Evolutionary conservation across 371 early-diverging fungal genomes (phyloP).

Genomic region (Dichotomocladium elegans): DNA sequence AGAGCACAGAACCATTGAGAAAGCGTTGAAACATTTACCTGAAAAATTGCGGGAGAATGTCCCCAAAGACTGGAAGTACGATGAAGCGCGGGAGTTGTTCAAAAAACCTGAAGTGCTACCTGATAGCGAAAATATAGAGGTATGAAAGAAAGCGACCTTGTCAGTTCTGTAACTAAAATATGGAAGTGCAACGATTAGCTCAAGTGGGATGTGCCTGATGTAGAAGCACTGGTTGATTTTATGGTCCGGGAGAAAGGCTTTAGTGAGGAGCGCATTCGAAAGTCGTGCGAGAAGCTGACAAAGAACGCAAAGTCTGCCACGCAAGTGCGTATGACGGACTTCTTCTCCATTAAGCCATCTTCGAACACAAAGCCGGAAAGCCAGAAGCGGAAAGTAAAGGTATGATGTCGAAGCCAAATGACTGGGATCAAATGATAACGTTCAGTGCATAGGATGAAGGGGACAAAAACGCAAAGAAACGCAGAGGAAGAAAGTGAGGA

Average conservation of each 20-base stretch:
- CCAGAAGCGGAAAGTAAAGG: no score
- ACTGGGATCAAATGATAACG: no score
- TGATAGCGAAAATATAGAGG: constrained; percentile 49
- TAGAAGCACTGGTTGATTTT: constrained; percentile 87
- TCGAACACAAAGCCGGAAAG: no score
- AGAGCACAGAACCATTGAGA: constrained; percentile 89
- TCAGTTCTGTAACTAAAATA: no score
- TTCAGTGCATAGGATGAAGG: no score
- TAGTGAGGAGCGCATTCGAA: constrained; percentile 91
- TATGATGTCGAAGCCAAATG: no score
- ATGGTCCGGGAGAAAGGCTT: constrained; percentile 96
- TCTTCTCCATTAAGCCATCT: no score
- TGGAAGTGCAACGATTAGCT: no score
- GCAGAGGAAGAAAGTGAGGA: no score
- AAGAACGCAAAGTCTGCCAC: constrained; percentile 73
- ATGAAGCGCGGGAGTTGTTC: constrained; percentile 93
- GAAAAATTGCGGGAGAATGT: constrained; percentile 68
- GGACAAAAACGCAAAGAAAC: no score
- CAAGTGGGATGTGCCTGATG: constrained; percentile 87
- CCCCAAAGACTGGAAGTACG: constrained; percentile 90
- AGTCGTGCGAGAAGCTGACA: constrained; percentile 77
- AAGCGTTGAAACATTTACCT: constrained; percentile 73
- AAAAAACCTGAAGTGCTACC: constrained; percentile 73
- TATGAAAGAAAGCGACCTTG: no score
- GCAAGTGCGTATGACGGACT: constrained; percentile 90